Evolutionary conservation across 2,329 filamentous ascomycete species (phyloP), one percentile per base, ranked within the genome.

Genomic region (Colletotrichum sp.): DNA sequence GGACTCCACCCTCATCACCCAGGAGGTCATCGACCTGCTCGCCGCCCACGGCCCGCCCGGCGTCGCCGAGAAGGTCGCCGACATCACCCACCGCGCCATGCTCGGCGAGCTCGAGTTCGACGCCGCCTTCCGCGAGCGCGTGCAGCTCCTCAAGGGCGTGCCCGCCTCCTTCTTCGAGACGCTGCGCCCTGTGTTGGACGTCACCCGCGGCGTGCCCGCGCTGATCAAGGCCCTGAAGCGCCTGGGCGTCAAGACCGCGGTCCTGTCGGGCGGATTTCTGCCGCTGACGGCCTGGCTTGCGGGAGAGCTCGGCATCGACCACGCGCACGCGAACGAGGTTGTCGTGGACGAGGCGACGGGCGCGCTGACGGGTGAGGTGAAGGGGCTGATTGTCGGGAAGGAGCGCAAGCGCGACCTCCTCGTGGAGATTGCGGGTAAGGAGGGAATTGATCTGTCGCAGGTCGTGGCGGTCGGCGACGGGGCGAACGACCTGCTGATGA

Each of bases 11-110:
- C 90, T 99, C 76, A 99, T 99, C 83, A 94, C 96, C 70, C 96
- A 99, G 84, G 97, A 99, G 87, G 96, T 98, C 76, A 99, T 99
- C 82, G 97, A 99, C 84, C 93, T 99, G 81, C 93, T 99, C 72
- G 97, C 97, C 6, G 93, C 94, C 70, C 80, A 88, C 86, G 64
- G 87, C 94, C 85, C 87, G 82, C 85, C 91, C 3, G 95, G 95
- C 68, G 90, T 98, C n/a, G 92, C 95, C 80, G 92, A 92, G 69
- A 89, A 95, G 80, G 96, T 99, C 52, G 94, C 95, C 12, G 92
- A 93, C 80, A 99, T 99, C 80, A 99, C 97, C 0, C 93, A 94
- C 76, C 94, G 96, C 39, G 96, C 97, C 44, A 99, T 99, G 97
- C 93, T 96, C 79, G 97, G 97, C 76, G 96, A 99, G 87, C 89